A percentile compares a stretch with the other conserved stretches of the same genome.
These are phyloP conservation scores for Spatholobus suberectus DNA, from an alignment of 306 rosid species.

Conservation along the genomic window DNA sequence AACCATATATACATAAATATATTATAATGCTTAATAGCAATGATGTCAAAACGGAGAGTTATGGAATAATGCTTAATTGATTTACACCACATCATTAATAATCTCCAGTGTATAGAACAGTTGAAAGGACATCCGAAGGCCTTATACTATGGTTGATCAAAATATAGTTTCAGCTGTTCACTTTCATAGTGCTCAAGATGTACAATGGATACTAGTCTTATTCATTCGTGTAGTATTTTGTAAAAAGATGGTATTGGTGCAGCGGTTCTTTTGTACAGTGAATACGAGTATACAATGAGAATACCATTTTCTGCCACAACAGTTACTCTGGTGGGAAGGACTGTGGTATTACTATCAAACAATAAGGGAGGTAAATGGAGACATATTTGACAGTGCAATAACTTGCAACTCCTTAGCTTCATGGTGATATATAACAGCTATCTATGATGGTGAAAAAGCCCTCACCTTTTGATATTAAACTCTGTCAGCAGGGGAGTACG, in stretches of 20 bases:
- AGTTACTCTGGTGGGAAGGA: slow-evolving; percentile 6
- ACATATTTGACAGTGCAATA: slow-evolving; percentile 15
- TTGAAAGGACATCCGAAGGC: not conserved
- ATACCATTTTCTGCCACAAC: slow-evolving; percentile 31
- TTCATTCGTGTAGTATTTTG: slow-evolving; percentile 41
- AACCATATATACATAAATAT: not conserved
- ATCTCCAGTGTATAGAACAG: not conserved
- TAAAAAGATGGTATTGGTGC: slow-evolving; percentile 42
- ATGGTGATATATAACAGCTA: slow-evolving; percentile 39
- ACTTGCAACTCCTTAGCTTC: slow-evolving; percentile 27
- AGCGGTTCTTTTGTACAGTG: slow-evolving; percentile 46
- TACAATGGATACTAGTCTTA: slow-evolving; percentile 33
- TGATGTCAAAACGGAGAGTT: slow-evolving; percentile 27
- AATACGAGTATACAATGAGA: slow-evolving; percentile 43
- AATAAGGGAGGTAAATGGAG: slow-evolving; percentile 20
- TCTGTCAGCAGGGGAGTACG: slow-evolving; percentile 86
- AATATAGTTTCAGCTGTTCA: not conserved
- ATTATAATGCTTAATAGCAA: not conserved
- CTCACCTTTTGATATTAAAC: slow-evolving; percentile 54
- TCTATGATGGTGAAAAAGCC: slow-evolving; percentile 33
- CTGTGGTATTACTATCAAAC: not conserved
- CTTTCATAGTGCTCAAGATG: not conserved
- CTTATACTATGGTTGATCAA: not conserved
- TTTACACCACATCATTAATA: not conserved
- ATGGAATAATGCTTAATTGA: not conserved